These are phyloP conservation scores for Steccherinum ochraceum DNA, from an alignment of 768 basidiomycete genomes.

Conservation along the genomic window DNA sequence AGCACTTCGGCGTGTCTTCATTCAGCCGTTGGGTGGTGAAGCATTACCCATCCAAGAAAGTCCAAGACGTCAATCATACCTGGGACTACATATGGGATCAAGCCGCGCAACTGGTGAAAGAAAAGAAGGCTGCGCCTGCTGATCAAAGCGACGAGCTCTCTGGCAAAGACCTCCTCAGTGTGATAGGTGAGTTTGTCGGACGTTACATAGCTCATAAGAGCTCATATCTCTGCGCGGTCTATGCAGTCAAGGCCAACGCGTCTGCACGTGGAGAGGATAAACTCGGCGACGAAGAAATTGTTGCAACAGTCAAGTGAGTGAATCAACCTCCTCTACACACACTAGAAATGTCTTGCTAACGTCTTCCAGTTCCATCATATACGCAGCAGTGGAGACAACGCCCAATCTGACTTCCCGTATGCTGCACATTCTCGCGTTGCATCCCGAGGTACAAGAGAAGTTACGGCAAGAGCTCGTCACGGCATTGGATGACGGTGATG, in stretches of 20 bases:
- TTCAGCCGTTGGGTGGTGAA: conserved; percentile 27
- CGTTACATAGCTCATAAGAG: neutral
- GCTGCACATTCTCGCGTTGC: conserved; percentile 17
- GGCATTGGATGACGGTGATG: conserved; percentile 14
- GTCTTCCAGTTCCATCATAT: conserved; percentile 13
- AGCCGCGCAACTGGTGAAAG: conserved; percentile 28
- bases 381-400: conserved; percentile 23
- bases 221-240: neutral
- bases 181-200: conserved; percentile 29
- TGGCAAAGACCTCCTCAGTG: conserved; percentile 43
- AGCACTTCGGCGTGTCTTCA: conserved; percentile 9
- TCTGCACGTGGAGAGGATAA: conserved; percentile 20
- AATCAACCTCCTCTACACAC: too few relatives aligned
- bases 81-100: conserved; percentile 29
- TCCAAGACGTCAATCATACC: conserved; percentile 27
- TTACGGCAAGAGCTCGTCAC: conserved; percentile 20
- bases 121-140: conserved; percentile 29
- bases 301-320: conserved; percentile 31
- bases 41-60: conserved; percentile 23
- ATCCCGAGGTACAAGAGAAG: conserved; percentile 21
- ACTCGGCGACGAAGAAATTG: conserved; percentile 27
- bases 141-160: conserved; percentile 27
- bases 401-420: conserved; percentile 21
- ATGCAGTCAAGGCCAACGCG: conserved; percentile 34
- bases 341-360: too few relatives aligned